phyloP scores from a whole-genome alignment of 2,329 filamentous ascomycete species.

The Phaeoacremonium minimum region DNA sequence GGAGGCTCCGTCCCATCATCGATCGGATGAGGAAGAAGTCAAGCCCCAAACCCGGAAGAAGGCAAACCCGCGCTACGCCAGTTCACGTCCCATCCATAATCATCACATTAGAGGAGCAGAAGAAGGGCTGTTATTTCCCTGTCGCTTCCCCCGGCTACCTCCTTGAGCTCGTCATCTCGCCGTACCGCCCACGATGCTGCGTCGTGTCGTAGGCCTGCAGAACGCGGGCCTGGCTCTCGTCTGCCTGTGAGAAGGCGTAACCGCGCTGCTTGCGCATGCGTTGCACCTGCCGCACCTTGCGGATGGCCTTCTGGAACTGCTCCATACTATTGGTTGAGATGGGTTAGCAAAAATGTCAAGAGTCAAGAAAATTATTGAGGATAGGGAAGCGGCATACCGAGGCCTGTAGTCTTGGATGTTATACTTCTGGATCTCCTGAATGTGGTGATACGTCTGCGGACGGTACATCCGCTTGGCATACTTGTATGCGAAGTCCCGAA shows the following conservation, averaged over 20 bases:
- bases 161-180: conserved; percentile 73
- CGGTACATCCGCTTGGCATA: conserved; percentile 97
- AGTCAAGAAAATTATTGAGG: conserved; percentile 5
- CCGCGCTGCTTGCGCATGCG: conserved; percentile 99
- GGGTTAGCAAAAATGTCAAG: conserved; percentile 14
- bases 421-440: conserved; percentile 99
- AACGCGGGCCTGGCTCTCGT: conserved; percentile 91
- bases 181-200: conserved; percentile 82
- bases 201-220: conserved; percentile 98
- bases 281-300: conserved; percentile 96
- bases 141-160: conserved; percentile 5
- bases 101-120: too few relatives aligned
- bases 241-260: conserved; percentile 96
- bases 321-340: conserved; percentile 71
- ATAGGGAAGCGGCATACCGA: conserved; percentile 48
- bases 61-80: too few relatives aligned
- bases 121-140: too few relatives aligned
- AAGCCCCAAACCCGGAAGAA: too few relatives aligned
- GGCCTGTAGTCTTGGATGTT: conserved; percentile 99
- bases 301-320: conserved; percentile 98
- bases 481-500: conserved; percentile 93
- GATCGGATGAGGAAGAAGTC: too few relatives aligned
- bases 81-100: too few relatives aligned
- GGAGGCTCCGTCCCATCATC: too few relatives aligned
- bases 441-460: conserved; percentile 93